phyloP scores from a whole-genome alignment of 2,329 filamentous ascomycete species.

The Fusarium aywerte region DNA sequence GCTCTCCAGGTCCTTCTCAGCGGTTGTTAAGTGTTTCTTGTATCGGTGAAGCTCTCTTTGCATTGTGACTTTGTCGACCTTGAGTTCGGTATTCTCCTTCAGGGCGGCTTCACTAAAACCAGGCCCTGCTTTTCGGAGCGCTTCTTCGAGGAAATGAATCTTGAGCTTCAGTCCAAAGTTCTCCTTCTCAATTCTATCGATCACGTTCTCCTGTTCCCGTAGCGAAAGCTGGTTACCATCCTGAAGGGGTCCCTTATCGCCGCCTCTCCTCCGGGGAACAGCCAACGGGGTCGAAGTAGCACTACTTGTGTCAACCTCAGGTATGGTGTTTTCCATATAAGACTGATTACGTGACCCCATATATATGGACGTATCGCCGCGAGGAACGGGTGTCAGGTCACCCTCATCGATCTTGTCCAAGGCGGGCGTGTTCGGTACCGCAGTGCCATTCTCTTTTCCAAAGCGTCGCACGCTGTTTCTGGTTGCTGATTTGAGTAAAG shows the following conservation, averaged over 20 bases:
- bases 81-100: conserved; percentile 95
- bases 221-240: conserved; percentile 92
- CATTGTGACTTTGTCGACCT: conserved; percentile 91
- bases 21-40: conserved; percentile 82
- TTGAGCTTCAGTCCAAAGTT: conserved; percentile 98
- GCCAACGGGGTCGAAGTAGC: conserved; percentile 84
- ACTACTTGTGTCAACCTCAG: conserved; percentile 81
- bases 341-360: conserved; percentile 73
- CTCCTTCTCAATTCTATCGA: conserved; percentile 97
- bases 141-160: conserved; percentile 95
- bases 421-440: conserved; percentile 74
- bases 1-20: conserved; percentile 86
- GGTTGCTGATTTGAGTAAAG: conserved; percentile 84
- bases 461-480: conserved; percentile 74
- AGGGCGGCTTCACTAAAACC: conserved; percentile 90
- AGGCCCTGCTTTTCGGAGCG: conserved; percentile 84
- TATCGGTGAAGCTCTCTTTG: conserved; percentile 86
- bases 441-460: conserved; percentile 71
- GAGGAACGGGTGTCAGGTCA: conserved; percentile 79
- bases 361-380: conserved; percentile 77
- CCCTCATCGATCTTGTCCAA: conserved; percentile 74
- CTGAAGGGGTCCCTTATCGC: conserved; percentile 75
- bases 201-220: conserved; percentile 93
- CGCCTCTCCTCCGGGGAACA: conserved; percentile 70
- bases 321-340: conserved; percentile 75